Base-by-base conservation (phyloP, 1,139 yeast genomes). In the Diutina catenulata region DNA sequence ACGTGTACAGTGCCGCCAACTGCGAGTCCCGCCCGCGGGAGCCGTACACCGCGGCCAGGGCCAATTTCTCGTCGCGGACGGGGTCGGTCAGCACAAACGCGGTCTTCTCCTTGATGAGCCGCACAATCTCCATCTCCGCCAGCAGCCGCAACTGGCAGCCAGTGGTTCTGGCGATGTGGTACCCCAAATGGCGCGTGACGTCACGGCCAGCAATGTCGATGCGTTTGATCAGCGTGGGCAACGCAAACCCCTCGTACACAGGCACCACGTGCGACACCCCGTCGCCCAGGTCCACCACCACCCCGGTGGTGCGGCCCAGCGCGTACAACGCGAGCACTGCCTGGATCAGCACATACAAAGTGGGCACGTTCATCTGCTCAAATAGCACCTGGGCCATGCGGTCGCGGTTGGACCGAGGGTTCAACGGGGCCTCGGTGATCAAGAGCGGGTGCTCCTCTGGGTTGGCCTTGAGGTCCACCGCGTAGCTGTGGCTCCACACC, bases 241-340 rank as follows among this genome's bases (percentile, higher is more conserved):
- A 56, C 6, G 91, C 68, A 55, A 84, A 87, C 4, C 97, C 97
- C 43, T 86, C 91, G 55, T 73, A 88, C 0, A 91, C 86, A 0
- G 97, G 95, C 1, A 86, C 94, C 7, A 84, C 70, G 52, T 83
- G 91, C 35, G 82, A 74, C 19, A 86, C 94, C 3, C 96, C 96
- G 53, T 88, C 97, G 3, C 97, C 97, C 28, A 82, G 74, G 53
- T 88, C 96, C 11, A 88, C 56, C 9, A 86, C 94, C 29, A 84
- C 73, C 1, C 97, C 97, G 0, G 95, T 87, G 3, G 96, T 88
- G 47, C 87, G 63, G 0, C 97, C 97, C 3, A 84, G 73, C 0
- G 96, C 88, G 59, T 88, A 88, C 26, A 88, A 61, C 2, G 95
- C 74, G 39, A 88, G 62, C 11, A 87, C 88, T 0, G 95, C 93